Evolutionary conservation across 306 rosid genomes (phyloP).

Genomic region (Neltuma alba): DNA sequence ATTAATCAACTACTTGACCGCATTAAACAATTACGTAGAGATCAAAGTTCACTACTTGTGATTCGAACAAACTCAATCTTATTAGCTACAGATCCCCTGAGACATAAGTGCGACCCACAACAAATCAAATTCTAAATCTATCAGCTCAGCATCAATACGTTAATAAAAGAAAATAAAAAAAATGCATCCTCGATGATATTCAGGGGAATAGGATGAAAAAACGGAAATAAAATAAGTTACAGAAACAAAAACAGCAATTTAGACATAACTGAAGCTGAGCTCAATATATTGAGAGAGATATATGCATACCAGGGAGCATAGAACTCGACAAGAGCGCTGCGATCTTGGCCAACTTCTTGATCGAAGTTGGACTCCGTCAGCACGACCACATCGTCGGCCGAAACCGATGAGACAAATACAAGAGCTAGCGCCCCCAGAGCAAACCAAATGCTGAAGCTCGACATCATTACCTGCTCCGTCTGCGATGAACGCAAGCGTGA

Average conservation of each 20-base stretch:
- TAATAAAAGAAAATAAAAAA: not conserved
- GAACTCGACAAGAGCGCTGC: conserved; percentile 81
- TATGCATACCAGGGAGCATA: conserved; percentile 85
- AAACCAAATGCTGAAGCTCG: conserved; percentile 36
- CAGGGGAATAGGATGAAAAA: not conserved
- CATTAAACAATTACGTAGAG: not conserved
- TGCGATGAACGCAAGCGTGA: not conserved
- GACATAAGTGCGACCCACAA: not conserved
- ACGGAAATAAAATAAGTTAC: not conserved
- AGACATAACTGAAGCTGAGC: not conserved
- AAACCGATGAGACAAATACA: conserved; percentile 44
- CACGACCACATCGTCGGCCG: conserved; percentile 73
- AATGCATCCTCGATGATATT: not conserved
- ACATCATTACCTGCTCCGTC: conserved; percentile 43
- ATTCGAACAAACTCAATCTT: not conserved
- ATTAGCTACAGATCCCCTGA: not conserved
- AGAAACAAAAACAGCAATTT: not conserved
- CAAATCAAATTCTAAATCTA: not conserved
- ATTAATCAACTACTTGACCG: not conserved
- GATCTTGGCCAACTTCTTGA: conserved; percentile 85
- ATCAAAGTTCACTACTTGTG: not conserved
- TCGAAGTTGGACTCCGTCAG: conserved; percentile 68
- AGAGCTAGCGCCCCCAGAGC: conserved; percentile 51
- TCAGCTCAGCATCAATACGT: not conserved
- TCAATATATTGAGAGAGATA: not conserved